These are phyloP conservation scores for Datisca glomerata DNA, from an alignment of 306 rosid species.

Conservation along the genomic window DNA sequence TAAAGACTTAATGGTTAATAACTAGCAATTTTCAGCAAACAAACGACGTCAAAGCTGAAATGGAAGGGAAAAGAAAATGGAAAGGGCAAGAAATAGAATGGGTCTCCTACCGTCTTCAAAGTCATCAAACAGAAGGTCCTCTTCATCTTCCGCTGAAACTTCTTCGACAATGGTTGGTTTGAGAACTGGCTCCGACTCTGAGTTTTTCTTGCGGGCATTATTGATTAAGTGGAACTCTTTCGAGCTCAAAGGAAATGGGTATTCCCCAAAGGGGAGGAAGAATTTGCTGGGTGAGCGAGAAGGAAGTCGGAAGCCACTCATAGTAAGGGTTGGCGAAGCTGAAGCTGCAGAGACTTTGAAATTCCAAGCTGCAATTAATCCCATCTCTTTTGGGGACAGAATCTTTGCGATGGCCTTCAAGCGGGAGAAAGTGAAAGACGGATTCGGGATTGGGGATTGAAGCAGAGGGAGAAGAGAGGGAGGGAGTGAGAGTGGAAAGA, in stretches of 20 bases:
- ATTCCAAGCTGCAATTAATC: conserved; percentile 15
- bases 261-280: conserved; percentile 11
- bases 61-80: not conserved
- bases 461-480: conserved; percentile 1
- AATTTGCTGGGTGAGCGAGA: conserved; percentile 7
- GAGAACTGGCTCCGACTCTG: conserved; percentile 45
- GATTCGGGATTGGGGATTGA: not conserved
- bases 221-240: conserved; percentile 14
- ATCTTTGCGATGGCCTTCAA: too few species aligned
- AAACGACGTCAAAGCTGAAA: too few species aligned
- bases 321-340: conserved; percentile 11
- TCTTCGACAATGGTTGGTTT: conserved; percentile 43
- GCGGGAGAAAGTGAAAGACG: not conserved
- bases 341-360: conserved; percentile 14
- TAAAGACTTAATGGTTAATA: not conserved
- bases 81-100: not conserved
- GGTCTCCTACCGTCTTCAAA: conserved; percentile 20
- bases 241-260: conserved; percentile 15
- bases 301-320: conserved; percentile 8
- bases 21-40: too few species aligned
- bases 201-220: conserved; percentile 29
- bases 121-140: conserved; percentile 21
- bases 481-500: not conserved
- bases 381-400: conserved; percentile 16
- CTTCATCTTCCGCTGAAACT: conserved; percentile 39